Percentiles rank a stretch among this genome's conserved stretches.
Conservation (phyloP, 345 rosid genomes). For the Linum usitatissimum region DNA sequence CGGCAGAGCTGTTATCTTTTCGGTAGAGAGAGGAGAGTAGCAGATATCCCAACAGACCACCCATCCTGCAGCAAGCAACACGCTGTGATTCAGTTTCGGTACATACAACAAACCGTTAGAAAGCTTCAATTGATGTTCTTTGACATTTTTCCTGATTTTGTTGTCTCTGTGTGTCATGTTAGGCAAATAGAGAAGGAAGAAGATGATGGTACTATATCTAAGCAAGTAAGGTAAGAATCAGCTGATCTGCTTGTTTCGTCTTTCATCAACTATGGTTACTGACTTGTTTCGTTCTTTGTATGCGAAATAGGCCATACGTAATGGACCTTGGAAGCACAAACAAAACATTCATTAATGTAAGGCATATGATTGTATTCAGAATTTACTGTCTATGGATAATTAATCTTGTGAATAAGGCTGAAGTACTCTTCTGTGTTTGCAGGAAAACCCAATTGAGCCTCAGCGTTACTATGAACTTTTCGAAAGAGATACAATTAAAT, state of each 20-base stretch:
- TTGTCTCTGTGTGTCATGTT: conserved; percentile 16
- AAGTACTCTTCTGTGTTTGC: conserved; percentile 23
- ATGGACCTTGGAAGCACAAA: conserved; percentile 99
- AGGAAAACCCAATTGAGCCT: conserved; percentile 81
- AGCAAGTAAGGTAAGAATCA: conserved; percentile 51
- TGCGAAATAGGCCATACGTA: conserved; percentile 59
- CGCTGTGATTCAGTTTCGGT: conserved; percentile 90
- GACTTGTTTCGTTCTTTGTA: conserved; percentile 13
- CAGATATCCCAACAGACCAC: conserved; percentile 92
- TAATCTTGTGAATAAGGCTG: conserved; percentile 6
- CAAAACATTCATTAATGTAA: conserved; percentile 80
- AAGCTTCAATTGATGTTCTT: not conserved
- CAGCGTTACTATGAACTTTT: conserved; percentile 85
- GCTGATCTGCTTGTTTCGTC: not conserved
- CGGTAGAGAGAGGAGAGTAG: conserved; percentile 89
- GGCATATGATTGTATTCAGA: conserved; percentile 14
- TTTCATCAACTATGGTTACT: not conserved
- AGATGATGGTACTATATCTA: conserved; percentile 55
- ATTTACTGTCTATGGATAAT: not conserved
- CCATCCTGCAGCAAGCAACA: conserved; percentile 99
- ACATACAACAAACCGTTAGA: conserved; percentile 15
- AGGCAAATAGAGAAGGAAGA: conserved; percentile 73
- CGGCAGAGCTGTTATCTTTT: conserved; percentile 95
- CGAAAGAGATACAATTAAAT: conserved; percentile 89
- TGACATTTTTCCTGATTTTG: conserved; percentile 11